Base-by-base conservation (phyloP, 139 green algal species). In the Mesostigma viride region DNA sequence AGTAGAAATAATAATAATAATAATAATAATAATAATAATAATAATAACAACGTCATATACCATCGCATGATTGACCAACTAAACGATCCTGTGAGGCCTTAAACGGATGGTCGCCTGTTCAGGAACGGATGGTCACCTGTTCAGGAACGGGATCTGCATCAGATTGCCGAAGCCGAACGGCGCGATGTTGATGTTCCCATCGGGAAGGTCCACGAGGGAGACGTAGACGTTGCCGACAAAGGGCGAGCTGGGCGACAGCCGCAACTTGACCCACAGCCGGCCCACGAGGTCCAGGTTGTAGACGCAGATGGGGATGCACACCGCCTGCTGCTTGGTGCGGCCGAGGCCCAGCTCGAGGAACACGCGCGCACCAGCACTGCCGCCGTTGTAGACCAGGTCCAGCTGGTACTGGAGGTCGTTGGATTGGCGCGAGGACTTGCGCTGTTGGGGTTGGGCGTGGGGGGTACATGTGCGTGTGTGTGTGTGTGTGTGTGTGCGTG, bases 231-330 rank as follows among this genome's bases (percentile, higher is more conserved):
- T 92, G 58, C 91, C 91, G 31, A 97, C 79, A 74, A 87, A 96
- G 28, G 91, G 91, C 68, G 79, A 86, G 79, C 95, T 86, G 47
- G 91, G 91, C 28, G 91, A 89, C 51, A 97, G 83, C 3, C 90
- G 76, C 30, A 96, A 63, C 79, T 97, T 97, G 57, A 97, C 69
- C 91, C 91, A 97, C 71, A 97, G 64, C 67, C 83, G 70, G 68
- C 84, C 92, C 65, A 96, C 87, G 44, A 97, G 75, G 79, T 97
- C 91, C 45, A 97, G 81, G 73, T 96, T 86, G 1, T 82, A 88
- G 14, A 96, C 87, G 51, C 94, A 79, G 62, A 96, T 87, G 1
- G 89, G 89, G 20, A 95, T 67, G 8, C 31, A n/a, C n/a, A n/a
- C n/a, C 11, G 53, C 6, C 11, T 6, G 6, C 53, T 34, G 6